Conservation (phyloP, 1,284 basidiomycete species). For the Cerioporus squamosus region DNA sequence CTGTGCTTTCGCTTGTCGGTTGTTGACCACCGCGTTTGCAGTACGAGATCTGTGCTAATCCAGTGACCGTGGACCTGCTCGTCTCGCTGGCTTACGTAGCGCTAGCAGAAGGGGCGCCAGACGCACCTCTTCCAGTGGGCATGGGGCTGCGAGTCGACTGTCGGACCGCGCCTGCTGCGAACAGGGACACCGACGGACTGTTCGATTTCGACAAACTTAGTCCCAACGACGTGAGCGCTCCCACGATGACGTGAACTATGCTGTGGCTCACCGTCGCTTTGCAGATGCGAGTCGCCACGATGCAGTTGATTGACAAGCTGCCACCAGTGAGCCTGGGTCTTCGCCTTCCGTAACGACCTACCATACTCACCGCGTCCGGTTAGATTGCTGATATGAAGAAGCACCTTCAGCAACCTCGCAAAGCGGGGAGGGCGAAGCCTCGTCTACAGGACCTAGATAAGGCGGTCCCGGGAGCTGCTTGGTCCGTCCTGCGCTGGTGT, state of each 20-base stretch:
- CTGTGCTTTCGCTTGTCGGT: too few species aligned
- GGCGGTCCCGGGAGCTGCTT: conserved; percentile 54
- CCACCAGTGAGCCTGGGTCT: conserved; percentile 45
- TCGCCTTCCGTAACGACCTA: background rate
- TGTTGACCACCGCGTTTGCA: conserved; percentile 27
- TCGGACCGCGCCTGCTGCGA: background rate
- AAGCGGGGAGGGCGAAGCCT: conserved; percentile 51
- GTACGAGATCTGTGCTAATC: conserved; percentile 68
- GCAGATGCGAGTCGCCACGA: conserved; percentile 51
- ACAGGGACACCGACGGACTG: conserved; percentile 39
- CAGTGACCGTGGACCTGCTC: conserved; percentile 60
- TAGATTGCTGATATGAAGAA: conserved; percentile 60
- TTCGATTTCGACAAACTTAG: conserved; percentile 54
- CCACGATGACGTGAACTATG: background rate
- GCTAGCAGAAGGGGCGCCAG: conserved; percentile 50
- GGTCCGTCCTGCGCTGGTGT: conserved; percentile 66
- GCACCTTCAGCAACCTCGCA: conserved; percentile 52
- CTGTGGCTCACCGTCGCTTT: too few species aligned
- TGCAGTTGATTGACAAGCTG: conserved; percentile 47
- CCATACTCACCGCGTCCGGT: background rate
- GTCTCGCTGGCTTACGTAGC: conserved; percentile 62
- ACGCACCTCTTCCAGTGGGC: conserved; percentile 61
- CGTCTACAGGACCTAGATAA: conserved; percentile 54
- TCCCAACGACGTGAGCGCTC: conserved; percentile 36
- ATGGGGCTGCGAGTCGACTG: conserved; percentile 55